Evolutionary conservation across 495 filamentous ascomycete species (phyloP).

Genomic region (Choiromyces venosus): DNA sequence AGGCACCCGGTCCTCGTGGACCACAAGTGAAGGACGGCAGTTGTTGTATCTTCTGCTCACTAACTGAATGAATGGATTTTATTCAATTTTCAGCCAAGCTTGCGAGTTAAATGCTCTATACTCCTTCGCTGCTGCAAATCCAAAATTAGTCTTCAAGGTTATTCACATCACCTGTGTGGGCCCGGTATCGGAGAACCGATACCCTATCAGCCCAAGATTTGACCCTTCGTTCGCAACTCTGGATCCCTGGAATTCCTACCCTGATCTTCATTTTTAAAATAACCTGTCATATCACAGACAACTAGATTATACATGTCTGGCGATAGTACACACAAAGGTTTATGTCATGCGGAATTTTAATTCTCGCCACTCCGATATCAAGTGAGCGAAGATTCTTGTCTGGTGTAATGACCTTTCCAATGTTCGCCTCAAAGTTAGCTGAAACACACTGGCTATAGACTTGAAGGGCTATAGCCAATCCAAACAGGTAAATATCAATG

Average conservation of each 20-base stretch:
- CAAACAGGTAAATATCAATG: not conserved
- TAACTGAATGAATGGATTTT: not conserved
- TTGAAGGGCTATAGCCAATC: not conserved
- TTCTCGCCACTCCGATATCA: not conserved
- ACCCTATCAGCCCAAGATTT: not conserved
- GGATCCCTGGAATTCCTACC: not conserved
- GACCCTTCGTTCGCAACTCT: not conserved
- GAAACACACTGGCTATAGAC: not conserved
- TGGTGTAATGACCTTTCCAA: not conserved
- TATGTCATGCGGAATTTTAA: not conserved
- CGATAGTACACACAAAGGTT: not conserved
- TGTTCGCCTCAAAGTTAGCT: not conserved
- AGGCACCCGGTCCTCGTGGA: not conserved
- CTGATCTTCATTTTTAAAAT: not conserved
- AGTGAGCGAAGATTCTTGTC: not conserved
- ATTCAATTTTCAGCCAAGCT: not conserved
- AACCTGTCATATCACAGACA: no score
- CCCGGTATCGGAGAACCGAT: not conserved
- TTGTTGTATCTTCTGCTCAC: not conserved
- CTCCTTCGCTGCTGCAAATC: not conserved
- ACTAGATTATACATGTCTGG: not conserved
- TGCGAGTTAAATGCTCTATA: not conserved
- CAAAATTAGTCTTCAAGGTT: not conserved
- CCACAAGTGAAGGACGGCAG: not conserved
- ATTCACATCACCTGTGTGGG: not conserved